phyloP scores from a whole-genome alignment of 176 grass and related monocot species.

The Cenchrus purpureus region DNA sequence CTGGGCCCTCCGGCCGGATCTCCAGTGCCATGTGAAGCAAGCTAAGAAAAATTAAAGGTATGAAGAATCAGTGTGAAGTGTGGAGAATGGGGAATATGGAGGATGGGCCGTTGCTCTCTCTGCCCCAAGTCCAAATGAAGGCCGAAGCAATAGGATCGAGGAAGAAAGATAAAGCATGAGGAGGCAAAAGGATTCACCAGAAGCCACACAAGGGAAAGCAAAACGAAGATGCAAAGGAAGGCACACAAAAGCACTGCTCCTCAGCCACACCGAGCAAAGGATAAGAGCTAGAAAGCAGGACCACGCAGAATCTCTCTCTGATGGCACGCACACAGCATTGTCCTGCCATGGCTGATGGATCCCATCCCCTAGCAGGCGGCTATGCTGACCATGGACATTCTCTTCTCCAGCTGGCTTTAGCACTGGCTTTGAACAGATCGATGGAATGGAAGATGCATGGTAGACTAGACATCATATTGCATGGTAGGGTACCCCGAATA shows the following conservation, averaged over 20 bases:
- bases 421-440: neutral
- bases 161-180: conserved; percentile 30
- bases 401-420: too few species aligned
- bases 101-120: conserved; percentile 29
- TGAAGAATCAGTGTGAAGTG: conserved; percentile 1
- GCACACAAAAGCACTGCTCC: conserved; percentile 28
- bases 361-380: too few species aligned
- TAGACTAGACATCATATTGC: neutral
- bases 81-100: conserved; percentile 3
- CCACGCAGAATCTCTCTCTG: conserved; percentile 45
- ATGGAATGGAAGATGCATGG: neutral
- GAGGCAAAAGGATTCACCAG: conserved; percentile 42
- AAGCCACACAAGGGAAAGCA: conserved; percentile 54
- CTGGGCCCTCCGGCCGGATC: neutral
- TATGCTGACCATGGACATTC: too few species aligned
- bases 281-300: conserved; percentile 46
- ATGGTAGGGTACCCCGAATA: conserved; percentile 36
- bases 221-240: conserved; percentile 55
- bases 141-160: conserved; percentile 4
- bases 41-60: neutral
- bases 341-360: neutral
- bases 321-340: neutral
- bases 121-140: conserved; percentile 11
- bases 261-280: conserved; percentile 49
- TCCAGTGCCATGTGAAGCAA: conserved; percentile 42